Evolutionary conservation across 768 basidiomycete species (phyloP), one percentile per base, ranked within the genome.

Genomic region (Auriculariales sp.): DNA sequence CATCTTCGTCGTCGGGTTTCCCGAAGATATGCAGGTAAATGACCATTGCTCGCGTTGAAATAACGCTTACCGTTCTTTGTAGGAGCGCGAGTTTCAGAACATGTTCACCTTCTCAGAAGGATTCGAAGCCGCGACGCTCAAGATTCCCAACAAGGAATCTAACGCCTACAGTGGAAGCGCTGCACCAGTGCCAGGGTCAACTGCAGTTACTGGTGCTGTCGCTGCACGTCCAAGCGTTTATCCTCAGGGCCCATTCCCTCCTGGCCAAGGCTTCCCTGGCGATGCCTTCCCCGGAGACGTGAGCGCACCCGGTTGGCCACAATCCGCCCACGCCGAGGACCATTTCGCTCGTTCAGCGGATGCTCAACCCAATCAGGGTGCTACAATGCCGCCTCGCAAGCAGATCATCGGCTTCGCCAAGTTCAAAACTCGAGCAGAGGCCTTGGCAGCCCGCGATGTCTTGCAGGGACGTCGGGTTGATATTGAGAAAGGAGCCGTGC

Each of bases 41-140:
- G 22, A 44, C 33, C 49, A 19, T 44, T 19, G 19, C 48, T 55
- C 36, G 22, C 47, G 54, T 59, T 58, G 50, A 55, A 53, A 44
- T 44, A 54, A 55, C 11, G 54, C 39, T 33, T 55, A 56, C 47
- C 22, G 25, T 36, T 48, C 44, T 44, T 35, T 49, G 3, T 57
- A 97, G 92, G 95, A 98, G 70, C 90, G 95, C 28, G 95, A 99
- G 67, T 99, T 98, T 65, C 90, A 94, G 64, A 97, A 97, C 62
- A 94, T 99, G 86, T 99, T 99, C 63, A 90, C 92, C 6, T 99
- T 99, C 60, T 90, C 88, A 3, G 68, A 76, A 1, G 95, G 92
- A 10, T 99, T 98, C 59, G 95, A 98, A 64, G 95, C 93, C 22
- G 94, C 95, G 6, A 95, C 93, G 4, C 74, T 99, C 57, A 99